Conservation (phyloP, 805 yeast species). For the Saccharomycopsis oosterbeekiorum region DNA sequence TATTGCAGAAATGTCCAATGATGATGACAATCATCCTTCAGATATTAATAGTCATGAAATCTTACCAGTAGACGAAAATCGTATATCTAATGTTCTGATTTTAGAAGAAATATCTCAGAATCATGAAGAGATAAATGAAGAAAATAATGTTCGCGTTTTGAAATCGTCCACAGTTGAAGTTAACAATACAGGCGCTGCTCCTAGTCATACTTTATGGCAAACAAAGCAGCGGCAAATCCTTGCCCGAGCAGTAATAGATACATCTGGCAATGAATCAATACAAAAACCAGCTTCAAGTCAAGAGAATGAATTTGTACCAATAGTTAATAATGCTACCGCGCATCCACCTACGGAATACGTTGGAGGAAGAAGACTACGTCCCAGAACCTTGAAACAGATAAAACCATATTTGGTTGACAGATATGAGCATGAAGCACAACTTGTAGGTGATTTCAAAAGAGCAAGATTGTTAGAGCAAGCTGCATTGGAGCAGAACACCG, state of each 20-base stretch:
- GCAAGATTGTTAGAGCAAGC: conserved; percentile 15
- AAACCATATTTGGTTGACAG: conserved; percentile 18
- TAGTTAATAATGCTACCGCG: not conserved
- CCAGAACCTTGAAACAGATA: conserved; percentile 17
- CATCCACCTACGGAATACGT: not conserved
- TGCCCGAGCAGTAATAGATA: not conserved
- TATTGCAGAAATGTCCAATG: not conserved
- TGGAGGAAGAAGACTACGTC: conserved; percentile 13
- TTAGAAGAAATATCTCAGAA: not conserved
- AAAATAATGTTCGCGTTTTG: not conserved
- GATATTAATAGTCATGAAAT: not conserved
- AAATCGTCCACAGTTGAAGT: not conserved
- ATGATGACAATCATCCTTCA: no score
- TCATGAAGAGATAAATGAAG: no score
- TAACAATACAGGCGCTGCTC: not conserved
- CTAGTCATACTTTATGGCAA: not conserved
- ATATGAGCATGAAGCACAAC: conserved; percentile 16
- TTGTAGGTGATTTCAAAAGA: conserved; percentile 15
- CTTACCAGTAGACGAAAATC: not conserved
- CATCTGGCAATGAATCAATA: not conserved
- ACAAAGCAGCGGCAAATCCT: not conserved
- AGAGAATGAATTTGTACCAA: not conserved
- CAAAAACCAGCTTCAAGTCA: not conserved
- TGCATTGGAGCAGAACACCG: conserved; percentile 14
- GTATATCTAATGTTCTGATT: not conserved